Base-by-base conservation (phyloP, 768 basidiomycete species). In the Xerocomellus intermedius region DNA sequence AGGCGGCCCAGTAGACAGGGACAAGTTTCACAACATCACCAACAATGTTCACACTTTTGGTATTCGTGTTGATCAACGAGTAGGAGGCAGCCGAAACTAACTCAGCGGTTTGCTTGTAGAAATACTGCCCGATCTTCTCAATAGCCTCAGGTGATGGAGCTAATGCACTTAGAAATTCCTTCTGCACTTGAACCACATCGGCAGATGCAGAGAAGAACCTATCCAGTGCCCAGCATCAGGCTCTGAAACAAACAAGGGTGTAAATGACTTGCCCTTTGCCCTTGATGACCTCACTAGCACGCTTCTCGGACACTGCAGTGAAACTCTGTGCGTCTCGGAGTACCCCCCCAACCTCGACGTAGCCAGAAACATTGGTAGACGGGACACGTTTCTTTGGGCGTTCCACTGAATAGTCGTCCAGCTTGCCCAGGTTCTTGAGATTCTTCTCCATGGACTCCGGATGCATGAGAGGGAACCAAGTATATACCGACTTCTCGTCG, bases 381-480 rank as follows among this genome's bases (percentile, higher is more conserved):
- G 66, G 45, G 0, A 52, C 47, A 16, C 63, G 62, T 7, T 62
- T 54, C 32, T 62, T 71, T 0, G 90, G 88, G 32, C 83, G 75
- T 32, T 68, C 65, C 21, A 85, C 46, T 54, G 83, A 77, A 59
- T 92, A 93, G 43, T 79, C 70, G 26, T 81, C 74, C 17, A 73
- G 53, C 22, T 81, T 72, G 38, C 79, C 79, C 35, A 91, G 63
- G 32, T 88, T 80, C 48, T 66, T 75, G 51, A 92, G 72, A 65
- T 84, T 68, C 1, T 63, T 70, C 55, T 81, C 73, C 89, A 92
- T 91, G 2, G 83, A 68, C 0, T 77, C 74, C 4, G 91, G 91
- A 0, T 86, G 88, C 84, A 92, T 85, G 42, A 93, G 76, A n/a
- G 91, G 88, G 85, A 92, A 93, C 82, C 89, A 91, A 4, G 91